Evolutionary conservation across 495 filamentous ascomycete genomes (phyloP).

Genomic region (Neurospora intermedia): DNA sequence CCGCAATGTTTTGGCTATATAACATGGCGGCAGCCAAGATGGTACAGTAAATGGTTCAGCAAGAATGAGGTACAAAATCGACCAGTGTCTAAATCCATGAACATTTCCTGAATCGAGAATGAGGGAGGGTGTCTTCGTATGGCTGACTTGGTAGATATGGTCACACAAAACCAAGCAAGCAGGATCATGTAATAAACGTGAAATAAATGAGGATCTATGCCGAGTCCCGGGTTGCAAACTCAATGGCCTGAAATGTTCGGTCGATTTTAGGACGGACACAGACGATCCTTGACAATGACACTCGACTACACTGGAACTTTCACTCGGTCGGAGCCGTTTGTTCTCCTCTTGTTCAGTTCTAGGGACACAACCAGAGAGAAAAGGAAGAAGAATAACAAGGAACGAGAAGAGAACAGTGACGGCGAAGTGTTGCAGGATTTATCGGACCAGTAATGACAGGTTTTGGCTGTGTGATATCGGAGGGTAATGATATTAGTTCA

Average conservation of each 20-base stretch:
- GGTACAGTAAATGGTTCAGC: background rate
- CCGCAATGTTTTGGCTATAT: background rate
- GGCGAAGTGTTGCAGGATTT: background rate
- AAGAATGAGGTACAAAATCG: background rate
- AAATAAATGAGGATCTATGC: background rate
- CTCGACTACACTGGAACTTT: background rate
- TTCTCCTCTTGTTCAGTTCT: background rate
- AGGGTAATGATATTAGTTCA: background rate
- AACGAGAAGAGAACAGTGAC: no score
- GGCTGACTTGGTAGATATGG: background rate
- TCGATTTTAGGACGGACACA: background rate
- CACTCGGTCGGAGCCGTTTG: background rate
- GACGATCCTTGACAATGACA: background rate
- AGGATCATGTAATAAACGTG: background rate
- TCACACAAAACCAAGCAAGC: background rate
- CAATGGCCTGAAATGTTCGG: background rate
- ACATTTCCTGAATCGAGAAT: background rate
- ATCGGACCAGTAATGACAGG: background rate
- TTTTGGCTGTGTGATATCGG: background rate
- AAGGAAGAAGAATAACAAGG: no score
- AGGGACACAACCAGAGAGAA: no score
- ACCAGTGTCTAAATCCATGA: background rate
- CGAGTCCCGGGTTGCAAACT: background rate
- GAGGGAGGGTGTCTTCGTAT: background rate
- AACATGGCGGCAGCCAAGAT: background rate